phyloP scores from a whole-genome alignment of 2,329 filamentous ascomycete genomes.

The Penicillium decumbens region DNA sequence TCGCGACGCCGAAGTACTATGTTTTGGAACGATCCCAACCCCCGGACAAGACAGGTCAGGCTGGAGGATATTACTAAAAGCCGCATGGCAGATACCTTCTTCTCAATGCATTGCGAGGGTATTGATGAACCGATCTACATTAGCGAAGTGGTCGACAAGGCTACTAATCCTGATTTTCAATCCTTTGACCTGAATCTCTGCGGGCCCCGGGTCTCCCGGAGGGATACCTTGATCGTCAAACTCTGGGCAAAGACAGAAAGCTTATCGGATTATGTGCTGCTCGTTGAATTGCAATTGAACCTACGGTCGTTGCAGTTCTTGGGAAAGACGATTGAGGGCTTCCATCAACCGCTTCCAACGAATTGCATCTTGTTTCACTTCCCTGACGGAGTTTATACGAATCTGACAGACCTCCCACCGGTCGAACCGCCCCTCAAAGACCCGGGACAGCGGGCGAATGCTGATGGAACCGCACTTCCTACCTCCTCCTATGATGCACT shows the following conservation, averaged over 20 bases:
- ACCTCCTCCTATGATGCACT: slow-evolving; percentile 83
- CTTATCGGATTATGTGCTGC: slow-evolving; percentile 54
- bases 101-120: slow-evolving; percentile 69
- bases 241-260: slow-evolving; percentile 65
- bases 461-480: slow-evolving; percentile 49
- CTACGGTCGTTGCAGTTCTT: slow-evolving; percentile 73
- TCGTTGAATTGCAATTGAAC: slow-evolving; percentile 69
- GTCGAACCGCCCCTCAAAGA: slow-evolving; percentile 26
- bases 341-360: slow-evolving; percentile 68
- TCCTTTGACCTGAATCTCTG: slow-evolving; percentile 70
- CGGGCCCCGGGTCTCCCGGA: slow-evolving; percentile 61
- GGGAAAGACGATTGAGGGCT: slow-evolving; percentile 58
- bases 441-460: slow-evolving; percentile 23
- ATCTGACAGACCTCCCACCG: slow-evolving; percentile 61
- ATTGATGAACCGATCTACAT: slow-evolving; percentile 76
- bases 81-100: slow-evolving; percentile 81
- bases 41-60: slow-evolving; percentile 63
- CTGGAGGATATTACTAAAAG: slow-evolving; percentile 68
- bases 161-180: slow-evolving; percentile 87
- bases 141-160: slow-evolving; percentile 71
- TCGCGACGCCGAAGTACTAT: slow-evolving; percentile 55
- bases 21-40: slow-evolving; percentile 59
- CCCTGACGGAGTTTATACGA: slow-evolving; percentile 78
- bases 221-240: slow-evolving; percentile 61
- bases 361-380: slow-evolving; percentile 86